phyloP scores from a whole-genome alignment of 305 asterid genomes.

The Fraxinus floribunda region DNA sequence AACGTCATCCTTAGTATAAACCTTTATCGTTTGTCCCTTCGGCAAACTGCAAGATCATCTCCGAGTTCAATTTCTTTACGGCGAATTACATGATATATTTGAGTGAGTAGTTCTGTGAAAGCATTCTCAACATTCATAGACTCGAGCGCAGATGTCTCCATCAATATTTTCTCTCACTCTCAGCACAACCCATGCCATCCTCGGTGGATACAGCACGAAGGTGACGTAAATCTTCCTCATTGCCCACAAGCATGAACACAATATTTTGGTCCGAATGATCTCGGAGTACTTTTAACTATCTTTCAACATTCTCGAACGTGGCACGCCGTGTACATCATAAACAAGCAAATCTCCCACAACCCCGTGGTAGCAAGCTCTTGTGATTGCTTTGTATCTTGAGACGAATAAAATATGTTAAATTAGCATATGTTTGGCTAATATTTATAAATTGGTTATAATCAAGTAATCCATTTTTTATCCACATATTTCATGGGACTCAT shows the following conservation, averaged over 20 bases:
- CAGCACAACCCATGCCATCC: conserved; percentile 50
- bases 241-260: conserved; percentile 65
- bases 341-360: conserved; percentile 45
- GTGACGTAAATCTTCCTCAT: conserved; percentile 62
- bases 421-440: too few relatives aligned
- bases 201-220: conserved; percentile 54
- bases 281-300: conserved; percentile 63
- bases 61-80: conserved; percentile 57
- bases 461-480: too few relatives aligned
- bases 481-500: too few relatives aligned
- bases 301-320: conserved; percentile 57
- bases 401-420: background rate
- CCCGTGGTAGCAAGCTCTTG: background rate
- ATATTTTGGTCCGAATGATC: conserved; percentile 58
- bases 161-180: conserved; percentile 49
- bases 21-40: conserved; percentile 48
- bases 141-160: conserved; percentile 65
- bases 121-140: conserved; percentile 55
- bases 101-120: conserved; percentile 49
- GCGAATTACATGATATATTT: conserved; percentile 53
- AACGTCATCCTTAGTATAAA: conserved; percentile 44
- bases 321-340: conserved; percentile 59
- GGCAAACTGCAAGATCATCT: conserved; percentile 46
- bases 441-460: too few relatives aligned
- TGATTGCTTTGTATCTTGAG: background rate